phyloP scores from a whole-genome alignment of 1,139 yeast species.

The Pichiaceae sp. region DNA sequence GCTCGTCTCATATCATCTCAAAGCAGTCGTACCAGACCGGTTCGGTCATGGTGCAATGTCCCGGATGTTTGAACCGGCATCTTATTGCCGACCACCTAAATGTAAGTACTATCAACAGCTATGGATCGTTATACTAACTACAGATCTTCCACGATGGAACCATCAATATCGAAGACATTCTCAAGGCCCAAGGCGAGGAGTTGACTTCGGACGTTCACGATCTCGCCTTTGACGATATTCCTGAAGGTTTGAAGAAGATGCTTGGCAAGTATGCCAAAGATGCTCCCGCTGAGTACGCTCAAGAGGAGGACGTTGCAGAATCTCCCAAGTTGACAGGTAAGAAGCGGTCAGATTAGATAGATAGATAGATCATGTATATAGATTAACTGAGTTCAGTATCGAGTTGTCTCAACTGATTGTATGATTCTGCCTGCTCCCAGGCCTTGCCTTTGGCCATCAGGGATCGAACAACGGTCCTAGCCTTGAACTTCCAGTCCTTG shows the following conservation, averaged over 20 bases:
- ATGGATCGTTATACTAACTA: not conserved
- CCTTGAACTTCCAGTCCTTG: slow-evolving; percentile 85
- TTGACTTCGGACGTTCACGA: slow-evolving; percentile 56
- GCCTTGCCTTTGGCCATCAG: slow-evolving; percentile 70
- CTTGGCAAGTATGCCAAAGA: slow-evolving; percentile 62
- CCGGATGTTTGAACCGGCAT: slow-evolving; percentile 83
- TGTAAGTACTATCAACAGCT: slow-evolving; percentile 19
- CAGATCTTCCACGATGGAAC: slow-evolving; percentile 65
- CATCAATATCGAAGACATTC: slow-evolving; percentile 73
- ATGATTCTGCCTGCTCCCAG: slow-evolving; percentile 79
- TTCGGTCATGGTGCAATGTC: slow-evolving; percentile 84
- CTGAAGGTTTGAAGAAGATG: slow-evolving; percentile 45
- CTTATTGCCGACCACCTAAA: slow-evolving; percentile 87
- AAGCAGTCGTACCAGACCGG: slow-evolving; percentile 88
- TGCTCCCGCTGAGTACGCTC: slow-evolving; percentile 38
- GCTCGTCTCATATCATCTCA: slow-evolving; percentile 82
- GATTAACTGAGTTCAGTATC: not conserved
- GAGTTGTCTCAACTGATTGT: slow-evolving; percentile 48
- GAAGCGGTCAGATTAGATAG: not conserved
- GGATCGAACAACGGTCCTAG: slow-evolving; percentile 62
- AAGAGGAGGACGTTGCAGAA: slow-evolving; percentile 6
- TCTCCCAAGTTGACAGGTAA: not conserved
- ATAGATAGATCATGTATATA: not conserved
- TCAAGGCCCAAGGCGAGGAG: slow-evolving; percentile 67
- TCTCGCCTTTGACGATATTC: slow-evolving; percentile 64